Conservation (phyloP, 2,329 filamentous ascomycete species). For the Cercospora citrullina region DNA sequence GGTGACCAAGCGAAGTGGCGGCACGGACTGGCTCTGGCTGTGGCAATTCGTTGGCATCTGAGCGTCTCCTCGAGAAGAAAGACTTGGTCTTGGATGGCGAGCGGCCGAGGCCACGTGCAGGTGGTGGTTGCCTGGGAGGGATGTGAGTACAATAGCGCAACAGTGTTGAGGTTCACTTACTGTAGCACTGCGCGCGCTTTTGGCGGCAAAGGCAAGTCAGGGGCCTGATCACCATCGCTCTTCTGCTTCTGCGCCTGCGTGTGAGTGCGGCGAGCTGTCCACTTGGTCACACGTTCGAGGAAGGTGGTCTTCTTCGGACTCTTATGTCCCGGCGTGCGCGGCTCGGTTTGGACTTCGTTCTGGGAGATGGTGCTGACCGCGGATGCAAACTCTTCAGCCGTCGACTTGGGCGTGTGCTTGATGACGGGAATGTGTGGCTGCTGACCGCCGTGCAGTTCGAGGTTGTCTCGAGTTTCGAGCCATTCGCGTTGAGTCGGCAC, state of each 20-base stretch:
- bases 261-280: conserved; percentile 16
- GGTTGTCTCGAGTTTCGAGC: conserved; percentile 45
- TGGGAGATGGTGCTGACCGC: conserved; percentile 18
- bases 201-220: conserved; percentile 27
- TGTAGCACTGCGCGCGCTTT: conserved; percentile 44
- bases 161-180: neutral
- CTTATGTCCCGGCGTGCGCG: conserved; percentile 29
- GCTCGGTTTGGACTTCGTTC: conserved; percentile 8
- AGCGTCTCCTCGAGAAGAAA: conserved; percentile 24
- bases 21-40: conserved; percentile 15
- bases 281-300: conserved; percentile 33
- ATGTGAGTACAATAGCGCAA: neutral
- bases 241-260: conserved; percentile 9
- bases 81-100: conserved; percentile 36
- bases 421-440: conserved; percentile 36
- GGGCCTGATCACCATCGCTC: conserved; percentile 6
- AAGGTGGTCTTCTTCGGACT: conserved; percentile 45
- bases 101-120: conserved; percentile 23
- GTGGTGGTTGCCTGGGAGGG: conserved; percentile 22
- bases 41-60: conserved; percentile 15
- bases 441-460: conserved; percentile 35
- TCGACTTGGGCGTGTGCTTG: conserved; percentile 30
- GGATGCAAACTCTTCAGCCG: conserved; percentile 25
- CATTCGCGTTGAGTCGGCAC: conserved; percentile 41
- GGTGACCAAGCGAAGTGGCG: conserved; percentile 21